Evolutionary conservation across 768 basidiomycete genomes (phyloP), one percentile per base, ranked within the genome.

Genomic region (Cystofilobasidium bisporidii): DNA sequence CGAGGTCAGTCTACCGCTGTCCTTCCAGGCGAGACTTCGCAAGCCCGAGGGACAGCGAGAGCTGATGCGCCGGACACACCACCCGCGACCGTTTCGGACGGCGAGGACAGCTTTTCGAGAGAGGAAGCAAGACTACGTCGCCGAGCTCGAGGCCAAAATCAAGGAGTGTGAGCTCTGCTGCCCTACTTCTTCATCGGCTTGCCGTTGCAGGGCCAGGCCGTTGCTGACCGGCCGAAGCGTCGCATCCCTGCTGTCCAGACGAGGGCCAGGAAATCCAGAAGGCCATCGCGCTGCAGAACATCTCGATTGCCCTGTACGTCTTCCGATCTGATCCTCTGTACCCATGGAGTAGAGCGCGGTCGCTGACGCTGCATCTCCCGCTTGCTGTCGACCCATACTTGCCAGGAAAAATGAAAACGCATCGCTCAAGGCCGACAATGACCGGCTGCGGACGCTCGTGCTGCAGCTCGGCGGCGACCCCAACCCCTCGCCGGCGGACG

Each of bases 111-210:
- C 72, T 4, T 73, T 71, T 57, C 50, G 72, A 30, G 72, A 73
- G 56, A 59, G 72, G 12, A 73, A 71, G 59, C 69, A 72, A 38
- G 69, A 73, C 40, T 72, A 73, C 47, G 69, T 73, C n/a, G 64
- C 65, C 38, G 72, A 73, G 57, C 50, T 73, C 5, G 72, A 73
- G 58, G 67, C 63, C 18, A 70, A 70, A 50, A 65, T 71, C n/a
- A 56, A 48, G 33, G 63, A 69, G 24, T 69, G 68, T 69, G 33
- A 20, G 67, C 10, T 9, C 32, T 24, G 4, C 17, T 47, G 32
- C 20, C 41, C 28, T 38, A 9, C 24, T 18, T 17, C 8, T 15
- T 50, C n/a, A 6, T 3, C 32, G 9, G 22, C 20, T 36, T 40
- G 41, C 8, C 3, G 41, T 11, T 17, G 41, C 5, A 3, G 41